Evolutionary conservation across 257 asterid genomes (phyloP), one percentile per base, ranked within the genome.

Genomic region (Rubia yunnanensis): DNA sequence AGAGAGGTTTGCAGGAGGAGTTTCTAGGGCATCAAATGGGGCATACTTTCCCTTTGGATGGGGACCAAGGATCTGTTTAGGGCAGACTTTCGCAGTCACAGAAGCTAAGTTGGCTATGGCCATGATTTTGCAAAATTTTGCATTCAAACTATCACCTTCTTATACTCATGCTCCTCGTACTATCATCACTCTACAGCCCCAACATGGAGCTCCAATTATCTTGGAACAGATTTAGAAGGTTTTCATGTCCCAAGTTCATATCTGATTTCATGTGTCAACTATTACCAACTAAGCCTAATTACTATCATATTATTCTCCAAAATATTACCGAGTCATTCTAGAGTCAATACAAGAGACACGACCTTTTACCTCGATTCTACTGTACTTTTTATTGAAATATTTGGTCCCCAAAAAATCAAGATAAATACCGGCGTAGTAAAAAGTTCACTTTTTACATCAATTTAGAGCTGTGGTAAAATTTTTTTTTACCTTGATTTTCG

Each of bases 81-180:
- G 69, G 30, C 69, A 65, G 23, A 65, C 22, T 38, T 65, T 63
- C 39, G 54, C 55, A 41, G 14, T 5, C n/a, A 23, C 30, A 0
- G 70, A 66, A 66, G 70, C 70, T 27, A 66, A 66, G 44, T 23
- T 66, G 70, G 70, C 63, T 22, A 23, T 66, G 14, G 63, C 70
- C 14, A 35, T 66, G 53, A 66, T 66, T 66, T 24, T 66, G 70
- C 70, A 66, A 35, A 24, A 66, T 26, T 66, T 53, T 6, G 15
- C 63, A 53, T 66, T 66, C 63, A 53, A 53, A 28, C 70, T 66
- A 32, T 66, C 70, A 54, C 70, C 63, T 53, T 34, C 63, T 14
- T 54, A 53, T 28, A 11, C 48, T 66, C 70, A 66, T 54, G 70
- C 70, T 36, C 70, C 70, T 10, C 54, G 53, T 54, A 66, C 70